Conservation (phyloP, 2,329 filamentous ascomycete species). For the Fusarium sp. region DNA sequence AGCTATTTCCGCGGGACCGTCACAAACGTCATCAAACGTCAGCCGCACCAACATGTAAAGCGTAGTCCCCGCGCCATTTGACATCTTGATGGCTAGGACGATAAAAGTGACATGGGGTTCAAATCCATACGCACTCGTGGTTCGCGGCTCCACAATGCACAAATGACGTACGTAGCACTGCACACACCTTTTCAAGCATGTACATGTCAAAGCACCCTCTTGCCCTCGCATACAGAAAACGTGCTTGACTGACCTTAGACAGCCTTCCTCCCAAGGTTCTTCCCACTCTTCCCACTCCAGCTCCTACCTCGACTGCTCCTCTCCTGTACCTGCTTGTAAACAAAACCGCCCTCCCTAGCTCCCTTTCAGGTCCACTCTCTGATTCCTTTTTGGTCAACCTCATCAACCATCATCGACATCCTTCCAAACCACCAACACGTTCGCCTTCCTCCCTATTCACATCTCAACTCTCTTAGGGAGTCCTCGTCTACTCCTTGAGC, state of each 20-base stretch:
- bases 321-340: slow-evolving; percentile 44
- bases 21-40: no score
- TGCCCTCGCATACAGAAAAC: slow-evolving; percentile 23
- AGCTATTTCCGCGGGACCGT: no score
- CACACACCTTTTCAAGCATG: no score
- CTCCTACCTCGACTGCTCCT: slow-evolving; percentile 32
- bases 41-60: no score
- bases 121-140: no score
- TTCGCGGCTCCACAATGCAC: no score
- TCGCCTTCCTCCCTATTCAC: slow-evolving; percentile 60
- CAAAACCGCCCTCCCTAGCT: slow-evolving; percentile 42
- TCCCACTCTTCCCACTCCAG: slow-evolving; percentile 33
- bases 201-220: slow-evolving; percentile 24
- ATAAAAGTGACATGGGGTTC: no score
- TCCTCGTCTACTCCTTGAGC: slow-evolving; percentile 71
- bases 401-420: slow-evolving; percentile 40
- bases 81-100: no score
- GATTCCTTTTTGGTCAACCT: slow-evolving; percentile 42
- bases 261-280: slow-evolving; percentile 33
- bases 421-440: slow-evolving; percentile 50
- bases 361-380: slow-evolving; percentile 39
- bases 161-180: no score
- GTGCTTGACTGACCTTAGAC: slow-evolving; percentile 33
- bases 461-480: slow-evolving; percentile 65
- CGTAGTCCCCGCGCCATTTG: no score